A percentile compares a stretch with the other conserved stretches of the same genome.
Evolutionary conservation across 2,329 filamentous ascomycete species (phyloP).

Genomic region (Hymenoscyphus fraxineus): DNA sequence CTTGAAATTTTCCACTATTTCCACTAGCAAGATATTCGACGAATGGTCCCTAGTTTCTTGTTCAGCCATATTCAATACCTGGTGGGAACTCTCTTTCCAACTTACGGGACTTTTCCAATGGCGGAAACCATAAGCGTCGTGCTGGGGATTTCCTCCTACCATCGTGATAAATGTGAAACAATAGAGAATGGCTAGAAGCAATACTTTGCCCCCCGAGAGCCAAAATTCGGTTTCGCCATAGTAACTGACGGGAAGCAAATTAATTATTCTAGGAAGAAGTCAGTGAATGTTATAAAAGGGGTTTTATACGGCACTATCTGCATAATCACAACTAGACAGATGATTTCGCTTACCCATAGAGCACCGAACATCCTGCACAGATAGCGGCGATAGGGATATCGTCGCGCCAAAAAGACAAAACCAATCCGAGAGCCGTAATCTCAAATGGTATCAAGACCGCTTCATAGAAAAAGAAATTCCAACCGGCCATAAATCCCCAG

Average conservation of each 20-base stretch:
- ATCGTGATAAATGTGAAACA: slow-evolving; percentile 76
- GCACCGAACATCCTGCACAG: slow-evolving; percentile 37
- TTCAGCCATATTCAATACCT: not conserved
- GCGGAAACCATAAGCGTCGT: slow-evolving; percentile 67
- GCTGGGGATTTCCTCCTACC: slow-evolving; percentile 72
- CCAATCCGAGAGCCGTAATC: slow-evolving; percentile 40
- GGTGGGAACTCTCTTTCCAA: not conserved
- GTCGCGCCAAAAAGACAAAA: slow-evolving; percentile 45
- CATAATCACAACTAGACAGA: not conserved
- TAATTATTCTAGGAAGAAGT: slow-evolving; percentile 35
- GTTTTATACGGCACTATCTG: not conserved
- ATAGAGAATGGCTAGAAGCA: slow-evolving; percentile 60
- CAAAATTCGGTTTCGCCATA: slow-evolving; percentile 59
- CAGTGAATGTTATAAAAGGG: slow-evolving; percentile 29
- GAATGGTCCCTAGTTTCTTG: not conserved
- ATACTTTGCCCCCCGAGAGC: slow-evolving; percentile 51
- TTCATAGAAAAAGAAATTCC: slow-evolving; percentile 62
- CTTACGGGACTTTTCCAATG: slow-evolving; percentile 45
- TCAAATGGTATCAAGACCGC: slow-evolving; percentile 34
- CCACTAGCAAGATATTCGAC: slow-evolving; percentile 46
- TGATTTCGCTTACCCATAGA: slow-evolving; percentile 41
- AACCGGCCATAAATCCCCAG: slow-evolving; percentile 51
- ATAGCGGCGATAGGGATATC: slow-evolving; percentile 38
- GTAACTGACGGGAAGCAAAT: slow-evolving; percentile 52
- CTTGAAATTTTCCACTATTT: slow-evolving; percentile 65